Evolutionary conservation across 495 filamentous ascomycete species (phyloP).

Genomic region (Penicillium parvum): DNA sequence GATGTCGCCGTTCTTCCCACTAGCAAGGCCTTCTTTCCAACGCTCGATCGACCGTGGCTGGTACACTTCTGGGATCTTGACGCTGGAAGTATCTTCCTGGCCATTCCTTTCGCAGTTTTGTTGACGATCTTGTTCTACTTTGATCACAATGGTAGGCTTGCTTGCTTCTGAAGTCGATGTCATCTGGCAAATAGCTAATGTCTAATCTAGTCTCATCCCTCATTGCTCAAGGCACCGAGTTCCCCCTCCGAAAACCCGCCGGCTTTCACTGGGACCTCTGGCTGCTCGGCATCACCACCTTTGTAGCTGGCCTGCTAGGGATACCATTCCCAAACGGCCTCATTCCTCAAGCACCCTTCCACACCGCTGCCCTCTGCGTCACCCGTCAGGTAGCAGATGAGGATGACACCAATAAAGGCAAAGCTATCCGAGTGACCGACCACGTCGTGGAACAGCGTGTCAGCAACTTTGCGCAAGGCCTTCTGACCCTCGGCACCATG

Average conservation of each 20-base stretch:
- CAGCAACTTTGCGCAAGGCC: constrained; percentile 79
- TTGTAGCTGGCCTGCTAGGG: constrained; percentile 76
- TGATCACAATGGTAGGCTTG: constrained; percentile 82
- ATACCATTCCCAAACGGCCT: constrained; percentile 91
- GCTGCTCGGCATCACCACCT: constrained; percentile 84
- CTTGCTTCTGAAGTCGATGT: no score
- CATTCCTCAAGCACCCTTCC: constrained; percentile 90
- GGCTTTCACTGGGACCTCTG: constrained; percentile 97
- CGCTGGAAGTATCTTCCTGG: constrained; percentile 73
- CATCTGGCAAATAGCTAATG: no score
- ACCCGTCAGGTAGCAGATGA: constrained; percentile 57
- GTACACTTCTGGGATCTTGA: constrained; percentile 83
- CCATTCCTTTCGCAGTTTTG: constrained; percentile 81
- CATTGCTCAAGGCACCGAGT: constrained; percentile 89
- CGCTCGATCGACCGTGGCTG: constrained; percentile 73
- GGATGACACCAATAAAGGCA: constrained; percentile 57
- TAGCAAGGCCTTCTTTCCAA: constrained; percentile 77
- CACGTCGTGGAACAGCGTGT: constrained; percentile 89
- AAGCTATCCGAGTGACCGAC: constrained; percentile 56
- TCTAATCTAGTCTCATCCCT: constrained; percentile 64
- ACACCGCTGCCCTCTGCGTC: constrained; percentile 79
- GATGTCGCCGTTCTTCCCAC: constrained; percentile 63
- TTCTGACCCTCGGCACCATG: constrained; percentile 85
- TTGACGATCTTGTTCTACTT: constrained; percentile 90
- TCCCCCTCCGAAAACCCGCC: constrained; percentile 84